These are phyloP conservation scores for Nemania serpens DNA, from an alignment of 2,329 filamentous ascomycete genomes.

Conservation along the genomic window DNA sequence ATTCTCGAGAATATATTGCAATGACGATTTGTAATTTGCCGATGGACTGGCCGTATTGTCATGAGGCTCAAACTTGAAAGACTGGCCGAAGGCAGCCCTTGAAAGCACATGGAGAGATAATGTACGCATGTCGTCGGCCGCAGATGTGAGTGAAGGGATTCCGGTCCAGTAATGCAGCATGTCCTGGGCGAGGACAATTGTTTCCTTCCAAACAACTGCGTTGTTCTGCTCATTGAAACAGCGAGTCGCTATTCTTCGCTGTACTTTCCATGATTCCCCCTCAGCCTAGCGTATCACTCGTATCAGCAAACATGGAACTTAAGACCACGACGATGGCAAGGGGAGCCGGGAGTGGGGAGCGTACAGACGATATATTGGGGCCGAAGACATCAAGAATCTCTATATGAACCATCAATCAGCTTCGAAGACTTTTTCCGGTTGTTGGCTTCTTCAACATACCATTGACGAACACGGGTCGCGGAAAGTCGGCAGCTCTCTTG, in stretches of 20 bases:
- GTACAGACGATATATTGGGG: conserved; percentile 29
- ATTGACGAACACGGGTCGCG: conserved; percentile 22
- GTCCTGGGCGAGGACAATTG: conserved; percentile 30
- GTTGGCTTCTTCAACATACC: conserved; percentile 4
- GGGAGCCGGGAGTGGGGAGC: too few species aligned
- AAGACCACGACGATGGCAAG: not conserved
- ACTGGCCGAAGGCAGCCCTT: conserved; percentile 40
- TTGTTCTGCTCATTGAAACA: conserved; percentile 42
- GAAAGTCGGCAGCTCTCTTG: conserved; percentile 24
- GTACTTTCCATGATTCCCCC: conserved; percentile 30
- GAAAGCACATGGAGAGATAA: conserved; percentile 39
- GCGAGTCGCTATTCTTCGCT: conserved; percentile 33
- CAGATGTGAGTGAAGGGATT: conserved; percentile 23
- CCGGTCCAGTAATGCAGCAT: conserved; percentile 39
- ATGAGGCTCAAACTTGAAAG: conserved; percentile 38
- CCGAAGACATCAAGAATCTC: conserved; percentile 29
- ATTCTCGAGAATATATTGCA: conserved; percentile 40
- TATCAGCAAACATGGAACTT: not conserved
- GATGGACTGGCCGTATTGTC: conserved; percentile 23
- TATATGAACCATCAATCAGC: too few species aligned
- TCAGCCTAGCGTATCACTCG: conserved; percentile 7
- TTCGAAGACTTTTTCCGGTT: too few species aligned
- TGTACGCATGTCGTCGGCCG: conserved; percentile 37
- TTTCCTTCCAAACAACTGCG: conserved; percentile 39
- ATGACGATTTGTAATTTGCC: conserved; percentile 36